A percentile compares a stretch with the other conserved stretches of the same genome.
Evolutionary conservation across 1,284 basidiomycete species (phyloP).

Genomic region (Peniophora sp.): DNA sequence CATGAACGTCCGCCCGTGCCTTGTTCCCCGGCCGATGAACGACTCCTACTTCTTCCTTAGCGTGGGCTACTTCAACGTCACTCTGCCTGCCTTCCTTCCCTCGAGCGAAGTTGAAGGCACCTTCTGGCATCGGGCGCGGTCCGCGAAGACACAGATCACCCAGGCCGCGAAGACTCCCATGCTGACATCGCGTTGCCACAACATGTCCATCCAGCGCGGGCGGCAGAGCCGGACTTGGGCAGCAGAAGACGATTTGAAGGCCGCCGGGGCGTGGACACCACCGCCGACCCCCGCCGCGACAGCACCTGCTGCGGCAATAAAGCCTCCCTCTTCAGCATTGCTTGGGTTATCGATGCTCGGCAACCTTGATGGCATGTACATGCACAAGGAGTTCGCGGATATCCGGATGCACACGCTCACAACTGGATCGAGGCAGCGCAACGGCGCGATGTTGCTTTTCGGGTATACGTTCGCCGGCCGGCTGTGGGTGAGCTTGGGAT

Average conservation of each 20-base stretch:
- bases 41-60: slow-evolving; percentile 73
- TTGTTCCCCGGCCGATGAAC: slow-evolving; percentile 33
- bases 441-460: slow-evolving; percentile 67
- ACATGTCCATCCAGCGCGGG: slow-evolving; percentile 60
- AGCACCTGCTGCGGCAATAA: slow-evolving; percentile 6
- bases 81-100: slow-evolving; percentile 64
- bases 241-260: slow-evolving; percentile 62
- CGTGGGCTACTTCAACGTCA: slow-evolving; percentile 74
- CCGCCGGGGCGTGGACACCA: slow-evolving; percentile 31
- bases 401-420: slow-evolving; percentile 61
- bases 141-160: slow-evolving; percentile 59
- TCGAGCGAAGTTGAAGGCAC: slow-evolving; percentile 24
- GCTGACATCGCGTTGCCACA: slow-evolving; percentile 46
- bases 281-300: slow-evolving; percentile 17
- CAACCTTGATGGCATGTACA: slow-evolving; percentile 73
- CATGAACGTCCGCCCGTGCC: slow-evolving; percentile 62
- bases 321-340: slow-evolving; percentile 47
- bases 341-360: slow-evolving; percentile 73
- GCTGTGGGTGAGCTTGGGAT: slow-evolving; percentile 68
- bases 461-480: slow-evolving; percentile 69
- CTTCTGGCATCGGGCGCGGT: slow-evolving; percentile 71
- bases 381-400: slow-evolving; percentile 47
- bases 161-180: slow-evolving; percentile 54
- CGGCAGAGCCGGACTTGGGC: slow-evolving; percentile 56
- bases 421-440: slow-evolving; percentile 68